Evolutionary conservation across 1,284 basidiomycete genomes (phyloP), one percentile per base, ranked within the genome.

Genomic region (Apiotrichum sp.): DNA sequence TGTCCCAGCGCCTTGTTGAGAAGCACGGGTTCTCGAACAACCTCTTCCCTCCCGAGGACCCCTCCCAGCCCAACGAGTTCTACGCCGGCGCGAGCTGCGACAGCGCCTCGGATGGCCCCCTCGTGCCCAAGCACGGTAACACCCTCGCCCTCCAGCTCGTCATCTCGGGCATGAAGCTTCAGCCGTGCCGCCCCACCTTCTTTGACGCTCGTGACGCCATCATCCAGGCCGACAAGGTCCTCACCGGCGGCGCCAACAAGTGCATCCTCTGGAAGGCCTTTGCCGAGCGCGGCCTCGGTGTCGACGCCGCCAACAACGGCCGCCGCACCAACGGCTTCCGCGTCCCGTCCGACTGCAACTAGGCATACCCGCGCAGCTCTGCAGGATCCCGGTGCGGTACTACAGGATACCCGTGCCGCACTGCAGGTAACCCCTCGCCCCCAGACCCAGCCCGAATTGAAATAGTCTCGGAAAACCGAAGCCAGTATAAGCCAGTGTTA

Each of bases 151-250:
- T 90, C 33, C 92, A 96, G 83, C 84, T 97, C 47, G 86, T 97
- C 47, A 64, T 97, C 45, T 86, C 87, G 69, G 92, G 82, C 8
- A 93, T 98, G 90, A 98, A 97, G 82, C 78, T 95, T 47, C 93
- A 97, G 75, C 86, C 87, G 5, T 98, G 93, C 78, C 82, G 87
- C 52, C 93, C 93, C 4, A 82, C 82, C 54, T 96, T 97, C 87
- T 88, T 93, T 68, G 85, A 92, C 63, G 89, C 92, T 10, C 85
- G 93, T 58, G 86, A 93, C 74, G 92, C 93, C 22, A 95, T 98
- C 72, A 83, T 98, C 66, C 84, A 89, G 67, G 93, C 93, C n/a
- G 93, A 97, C 76, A 78, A 89, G 73, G 78, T 88, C 47, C 81
- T 95, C 56, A 97, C 93, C 1, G 89, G 86, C 22, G 93, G 95